These are phyloP conservation scores for Podospora didyma DNA, from an alignment of 495 filamentous ascomycete species.

Conservation along the genomic window DNA sequence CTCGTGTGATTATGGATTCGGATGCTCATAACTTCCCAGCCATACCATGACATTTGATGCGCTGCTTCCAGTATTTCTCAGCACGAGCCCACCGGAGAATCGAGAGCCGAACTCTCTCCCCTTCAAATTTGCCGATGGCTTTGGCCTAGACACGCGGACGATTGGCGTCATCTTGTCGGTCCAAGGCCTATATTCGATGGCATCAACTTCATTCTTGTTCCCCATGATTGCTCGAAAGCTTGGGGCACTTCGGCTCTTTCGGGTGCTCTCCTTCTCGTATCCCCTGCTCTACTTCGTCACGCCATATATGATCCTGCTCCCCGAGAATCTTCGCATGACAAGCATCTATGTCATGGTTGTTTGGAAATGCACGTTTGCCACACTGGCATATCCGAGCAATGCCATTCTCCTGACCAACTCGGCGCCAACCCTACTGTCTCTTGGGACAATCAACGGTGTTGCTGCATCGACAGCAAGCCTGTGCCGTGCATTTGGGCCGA, in stretches of 20 bases:
- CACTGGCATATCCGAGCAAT: conserved; percentile 81
- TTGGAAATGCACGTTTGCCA: conserved; percentile 84
- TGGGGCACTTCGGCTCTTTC: conserved; percentile 74
- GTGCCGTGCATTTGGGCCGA: conserved; percentile 81
- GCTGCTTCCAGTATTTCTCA: conserved; percentile 86
- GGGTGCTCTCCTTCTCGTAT: conserved; percentile 73
- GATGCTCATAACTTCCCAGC: conserved; percentile 30
- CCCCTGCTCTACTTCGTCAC: conserved; percentile 84
- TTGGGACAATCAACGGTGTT: conserved; percentile 90
- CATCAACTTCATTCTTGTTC: conserved; percentile 77
- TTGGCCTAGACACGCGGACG: conserved; percentile 71
- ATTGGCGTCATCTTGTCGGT: conserved; percentile 85
- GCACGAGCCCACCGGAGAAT: conserved; percentile 56
- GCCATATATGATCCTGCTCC: conserved; percentile 85
- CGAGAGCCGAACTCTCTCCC: conserved; percentile 50
- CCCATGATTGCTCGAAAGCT: conserved; percentile 67
- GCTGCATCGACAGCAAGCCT: conserved; percentile 87
- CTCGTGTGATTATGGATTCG: background rate
- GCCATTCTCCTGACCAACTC: conserved; percentile 82
- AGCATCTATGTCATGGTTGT: conserved; percentile 72
- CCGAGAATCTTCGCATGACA: conserved; percentile 60
- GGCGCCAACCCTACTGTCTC: conserved; percentile 70
- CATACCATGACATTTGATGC: conserved; percentile 92
- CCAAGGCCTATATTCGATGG: conserved; percentile 87
- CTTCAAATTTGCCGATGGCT: conserved; percentile 85